These are phyloP conservation scores for Papiliotrema flavescens DNA, from an alignment of 1,284 basidiomycete species.

Conservation along the genomic window DNA sequence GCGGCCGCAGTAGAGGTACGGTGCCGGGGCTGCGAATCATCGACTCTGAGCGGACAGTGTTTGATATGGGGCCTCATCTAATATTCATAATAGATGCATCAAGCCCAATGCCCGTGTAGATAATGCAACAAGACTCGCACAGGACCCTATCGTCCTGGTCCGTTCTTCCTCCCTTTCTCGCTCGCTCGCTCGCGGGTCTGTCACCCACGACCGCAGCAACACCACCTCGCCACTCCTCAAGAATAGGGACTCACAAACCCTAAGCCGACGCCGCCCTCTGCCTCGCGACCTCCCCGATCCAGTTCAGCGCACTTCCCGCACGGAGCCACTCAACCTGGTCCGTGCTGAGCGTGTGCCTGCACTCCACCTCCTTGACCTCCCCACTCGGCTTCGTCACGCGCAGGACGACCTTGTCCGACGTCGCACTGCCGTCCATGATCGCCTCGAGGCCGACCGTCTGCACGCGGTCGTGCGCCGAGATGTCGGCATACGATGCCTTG, in stretches of 20 bases:
- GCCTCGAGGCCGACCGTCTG: slow-evolving; percentile 59
- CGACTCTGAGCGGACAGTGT: too few relatives aligned
- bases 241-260: background rate
- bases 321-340: slow-evolving; percentile 86
- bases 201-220: too few relatives aligned
- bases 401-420: slow-evolving; percentile 49
- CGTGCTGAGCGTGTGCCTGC: slow-evolving; percentile 79
- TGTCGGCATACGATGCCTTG: slow-evolving; percentile 75
- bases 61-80: too few relatives aligned
- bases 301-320: slow-evolving; percentile 81
- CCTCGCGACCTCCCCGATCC: slow-evolving; percentile 44
- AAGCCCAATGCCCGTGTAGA: too few relatives aligned
- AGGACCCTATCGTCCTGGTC: too few relatives aligned
- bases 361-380: slow-evolving; percentile 62
- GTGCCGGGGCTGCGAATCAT: too few relatives aligned
- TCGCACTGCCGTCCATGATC: slow-evolving; percentile 58
- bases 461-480: slow-evolving; percentile 71
- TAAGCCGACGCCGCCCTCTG: background rate
- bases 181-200: too few relatives aligned
- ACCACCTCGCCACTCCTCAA: too few relatives aligned
- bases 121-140: too few relatives aligned
- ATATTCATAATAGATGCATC: too few relatives aligned
- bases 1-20: too few relatives aligned
- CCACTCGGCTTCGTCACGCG: slow-evolving; percentile 66
- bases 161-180: too few relatives aligned